These are phyloP conservation scores for Diutina siamensis DNA, from an alignment of 1,139 yeast species.

Conservation along the genomic window DNA sequence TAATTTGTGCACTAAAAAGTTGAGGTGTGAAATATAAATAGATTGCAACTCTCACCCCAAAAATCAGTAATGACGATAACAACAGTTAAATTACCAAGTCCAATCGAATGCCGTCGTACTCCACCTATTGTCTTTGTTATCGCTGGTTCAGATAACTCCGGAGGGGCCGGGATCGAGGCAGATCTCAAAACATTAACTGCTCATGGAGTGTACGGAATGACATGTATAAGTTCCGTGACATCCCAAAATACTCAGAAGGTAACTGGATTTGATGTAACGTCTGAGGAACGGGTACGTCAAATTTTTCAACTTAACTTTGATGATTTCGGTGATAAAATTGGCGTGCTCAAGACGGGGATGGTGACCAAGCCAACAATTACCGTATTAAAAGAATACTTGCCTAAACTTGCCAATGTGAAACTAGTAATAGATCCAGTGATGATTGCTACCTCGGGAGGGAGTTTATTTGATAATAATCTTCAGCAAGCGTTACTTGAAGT, in stretches of 20 bases:
- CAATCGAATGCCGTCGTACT: not conserved
- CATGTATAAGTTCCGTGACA: constrained; percentile 73
- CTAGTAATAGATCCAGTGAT: constrained; percentile 75
- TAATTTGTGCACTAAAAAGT: no score
- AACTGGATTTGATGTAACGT: constrained; percentile 33
- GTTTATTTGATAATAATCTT: constrained; percentile 38
- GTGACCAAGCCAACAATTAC: constrained; percentile 48
- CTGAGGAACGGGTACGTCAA: constrained; percentile 28
- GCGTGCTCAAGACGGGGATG: constrained; percentile 75
- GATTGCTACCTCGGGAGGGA: constrained; percentile 67
- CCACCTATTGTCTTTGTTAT: constrained; percentile 45
- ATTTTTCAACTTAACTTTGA: constrained; percentile 42
- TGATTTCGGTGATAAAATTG: constrained; percentile 44
- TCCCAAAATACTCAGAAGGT: constrained; percentile 74
- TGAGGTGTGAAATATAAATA: no score
- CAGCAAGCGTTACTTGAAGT: constrained; percentile 32
- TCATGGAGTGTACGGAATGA: constrained; percentile 69
- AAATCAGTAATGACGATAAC: not conserved
- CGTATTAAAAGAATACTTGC: constrained; percentile 29
- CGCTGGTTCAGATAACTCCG: constrained; percentile 84
- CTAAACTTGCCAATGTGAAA: constrained; percentile 15
- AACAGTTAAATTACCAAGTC: not conserved
- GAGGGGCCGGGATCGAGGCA: constrained; percentile 95
- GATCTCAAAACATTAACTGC: constrained; percentile 76
- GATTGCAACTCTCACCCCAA: no score